Evolutionary conservation across 78 protist genomes (phyloP).

Genomic region (Cyanophora paradoxa): DNA sequence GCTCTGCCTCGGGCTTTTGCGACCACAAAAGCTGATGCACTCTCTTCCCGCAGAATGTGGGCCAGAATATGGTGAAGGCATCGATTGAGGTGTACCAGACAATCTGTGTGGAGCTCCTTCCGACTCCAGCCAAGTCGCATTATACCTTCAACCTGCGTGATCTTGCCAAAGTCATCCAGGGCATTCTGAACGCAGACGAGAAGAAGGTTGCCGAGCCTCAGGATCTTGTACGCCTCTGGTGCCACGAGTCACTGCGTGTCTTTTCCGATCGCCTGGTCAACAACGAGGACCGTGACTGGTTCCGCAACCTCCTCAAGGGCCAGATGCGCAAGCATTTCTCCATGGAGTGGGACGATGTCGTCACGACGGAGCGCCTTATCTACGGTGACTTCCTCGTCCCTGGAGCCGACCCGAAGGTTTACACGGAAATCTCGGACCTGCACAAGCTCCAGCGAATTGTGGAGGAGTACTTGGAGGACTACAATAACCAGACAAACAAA

Average conservation of each 20-base stretch:
- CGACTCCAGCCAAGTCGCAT: slow-evolving; percentile 84
- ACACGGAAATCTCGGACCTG: slow-evolving; percentile 39
- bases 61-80: neutral
- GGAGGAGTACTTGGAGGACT: slow-evolving; percentile 59
- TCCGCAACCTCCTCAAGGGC: slow-evolving; percentile 4
- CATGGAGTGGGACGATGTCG: neutral
- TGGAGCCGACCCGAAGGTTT: slow-evolving; percentile 26
- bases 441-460: slow-evolving; percentile 9
- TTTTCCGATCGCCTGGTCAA: slow-evolving; percentile 80
- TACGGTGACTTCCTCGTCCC: slow-evolving; percentile 53
- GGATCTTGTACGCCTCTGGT: slow-evolving; percentile 60
- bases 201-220: neutral
- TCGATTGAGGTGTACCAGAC: slow-evolving; percentile 16
- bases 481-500: slow-evolving; percentile 34
- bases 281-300: slow-evolving; percentile 62
- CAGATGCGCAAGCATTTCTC: neutral
- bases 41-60: neutral
- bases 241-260: slow-evolving; percentile 81
- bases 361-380: slow-evolving; percentile 21
- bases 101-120: slow-evolving; percentile 45
- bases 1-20: neutral
- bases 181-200: slow-evolving; percentile 35
- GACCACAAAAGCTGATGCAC: neutral
- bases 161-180: slow-evolving; percentile 67
- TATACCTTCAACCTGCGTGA: slow-evolving; percentile 94